phyloP scores from a whole-genome alignment of 768 basidiomycete genomes.

The Lactifluus rugatus region DNA sequence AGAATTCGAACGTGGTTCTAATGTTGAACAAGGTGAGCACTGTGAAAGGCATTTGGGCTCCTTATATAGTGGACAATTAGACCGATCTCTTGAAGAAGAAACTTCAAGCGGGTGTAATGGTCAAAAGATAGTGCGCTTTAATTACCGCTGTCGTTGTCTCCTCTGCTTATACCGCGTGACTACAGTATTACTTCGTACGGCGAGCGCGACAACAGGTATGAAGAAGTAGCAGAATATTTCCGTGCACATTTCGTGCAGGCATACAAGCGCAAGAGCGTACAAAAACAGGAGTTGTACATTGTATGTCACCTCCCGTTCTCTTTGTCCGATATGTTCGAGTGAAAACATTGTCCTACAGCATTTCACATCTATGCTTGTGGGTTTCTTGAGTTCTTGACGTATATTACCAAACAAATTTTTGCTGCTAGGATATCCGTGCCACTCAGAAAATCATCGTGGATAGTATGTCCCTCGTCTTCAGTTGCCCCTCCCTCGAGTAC shows the following conservation, averaged over 20 bases:
- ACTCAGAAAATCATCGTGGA: slow-evolving; percentile 42
- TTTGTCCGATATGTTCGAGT: slow-evolving; percentile 3
- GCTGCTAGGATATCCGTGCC: slow-evolving; percentile 12
- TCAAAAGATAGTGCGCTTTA: slow-evolving; percentile 68
- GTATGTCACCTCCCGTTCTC: slow-evolving; percentile 36
- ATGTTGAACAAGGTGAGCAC: slow-evolving; percentile 63
- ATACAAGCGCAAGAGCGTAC: slow-evolving; percentile 53
- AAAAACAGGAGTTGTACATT: slow-evolving; percentile 50
- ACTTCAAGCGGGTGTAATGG: slow-evolving; percentile 55
- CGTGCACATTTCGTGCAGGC: slow-evolving; percentile 75
- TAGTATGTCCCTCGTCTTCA: slow-evolving; percentile 31
- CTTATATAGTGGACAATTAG: slow-evolving; percentile 41
- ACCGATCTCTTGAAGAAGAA: slow-evolving; percentile 70
- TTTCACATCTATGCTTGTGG: slow-evolving; percentile 61
- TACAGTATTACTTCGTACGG: slow-evolving; percentile 69
- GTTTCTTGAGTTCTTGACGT: background rate
- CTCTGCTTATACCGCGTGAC: background rate
- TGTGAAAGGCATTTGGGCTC: slow-evolving; percentile 20
- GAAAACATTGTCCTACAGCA: slow-evolving; percentile 33
- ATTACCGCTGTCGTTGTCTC: background rate
- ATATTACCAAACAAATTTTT: background rate
- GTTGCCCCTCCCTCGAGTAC: background rate
- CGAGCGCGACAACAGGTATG: slow-evolving; percentile 59
- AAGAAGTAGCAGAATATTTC: slow-evolving; percentile 69
- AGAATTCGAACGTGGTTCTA: slow-evolving; percentile 39